phyloP scores from a whole-genome alignment of 2,329 filamentous ascomycete genomes.

The Talaromyces sp. region DNA sequence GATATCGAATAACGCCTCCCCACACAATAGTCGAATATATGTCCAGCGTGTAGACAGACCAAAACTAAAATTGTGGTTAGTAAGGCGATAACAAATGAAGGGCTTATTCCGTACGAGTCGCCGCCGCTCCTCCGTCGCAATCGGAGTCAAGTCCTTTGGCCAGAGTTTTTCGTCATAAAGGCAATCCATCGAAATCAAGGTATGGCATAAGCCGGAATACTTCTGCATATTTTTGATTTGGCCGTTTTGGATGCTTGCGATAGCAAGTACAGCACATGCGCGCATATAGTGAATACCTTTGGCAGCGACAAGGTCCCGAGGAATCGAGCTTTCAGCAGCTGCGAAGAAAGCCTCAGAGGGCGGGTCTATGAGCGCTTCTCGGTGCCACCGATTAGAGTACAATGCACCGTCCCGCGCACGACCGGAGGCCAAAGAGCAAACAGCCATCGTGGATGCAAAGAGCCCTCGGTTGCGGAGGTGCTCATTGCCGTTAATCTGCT shows the following conservation, averaged over 20 bases:
- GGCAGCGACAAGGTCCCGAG: no score
- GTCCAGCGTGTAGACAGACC: constrained; percentile 56
- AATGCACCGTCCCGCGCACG: constrained; percentile 49
- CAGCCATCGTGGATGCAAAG: constrained; percentile 50
- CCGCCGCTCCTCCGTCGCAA: constrained; percentile 48
- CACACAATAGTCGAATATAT: constrained; percentile 52
- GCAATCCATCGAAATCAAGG: constrained; percentile 44
- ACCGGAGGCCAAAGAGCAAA: constrained; percentile 47
- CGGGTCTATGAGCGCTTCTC: no score
- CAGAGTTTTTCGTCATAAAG: constrained; percentile 53
- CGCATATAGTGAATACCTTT: no score
- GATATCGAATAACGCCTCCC: constrained; percentile 43
- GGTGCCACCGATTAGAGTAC: no score
- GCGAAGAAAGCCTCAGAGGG: no score
- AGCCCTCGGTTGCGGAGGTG: constrained; percentile 41
- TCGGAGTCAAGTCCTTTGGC: constrained; percentile 42
- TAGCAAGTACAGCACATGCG: constrained; percentile 46
- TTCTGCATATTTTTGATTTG: constrained; percentile 47
- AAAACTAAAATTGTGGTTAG: constrained; percentile 35
- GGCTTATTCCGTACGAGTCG: constrained; percentile 37
- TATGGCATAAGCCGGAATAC: constrained; percentile 49
- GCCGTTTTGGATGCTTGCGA: constrained; percentile 50
- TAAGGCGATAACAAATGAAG: background rate
- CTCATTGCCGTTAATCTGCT: constrained; percentile 39
- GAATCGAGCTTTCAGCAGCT: no score